Evolutionary conservation across 345 rosid species (phyloP).

Genomic region (Brassica napus): DNA sequence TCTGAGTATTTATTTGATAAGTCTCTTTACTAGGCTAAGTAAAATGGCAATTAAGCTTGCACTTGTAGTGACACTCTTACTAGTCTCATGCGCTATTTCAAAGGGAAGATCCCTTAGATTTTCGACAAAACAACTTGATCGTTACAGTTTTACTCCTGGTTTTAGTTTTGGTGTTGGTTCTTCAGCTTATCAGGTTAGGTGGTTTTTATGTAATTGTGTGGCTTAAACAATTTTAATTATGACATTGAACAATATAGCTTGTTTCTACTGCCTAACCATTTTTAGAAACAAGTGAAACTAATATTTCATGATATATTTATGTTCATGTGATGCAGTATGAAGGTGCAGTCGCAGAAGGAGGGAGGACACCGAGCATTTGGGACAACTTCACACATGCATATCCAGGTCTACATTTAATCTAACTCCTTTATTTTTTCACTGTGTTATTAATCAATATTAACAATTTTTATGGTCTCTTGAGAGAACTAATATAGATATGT

Average conservation of each 20-base stretch:
- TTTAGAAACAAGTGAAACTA: background rate
- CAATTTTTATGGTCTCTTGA: background rate
- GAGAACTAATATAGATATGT: background rate
- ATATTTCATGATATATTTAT: background rate
- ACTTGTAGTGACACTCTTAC: slow-evolving; percentile 5
- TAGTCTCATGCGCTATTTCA: slow-evolving; percentile 10
- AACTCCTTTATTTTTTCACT: background rate
- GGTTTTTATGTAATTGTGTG: background rate
- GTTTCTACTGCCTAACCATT: background rate
- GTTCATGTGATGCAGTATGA: slow-evolving; percentile 35
- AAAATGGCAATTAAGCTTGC: slow-evolving; percentile 18
- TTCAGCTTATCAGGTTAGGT: slow-evolving; percentile 41
- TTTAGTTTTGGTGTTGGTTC: slow-evolving; percentile 44
- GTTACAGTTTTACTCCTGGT: slow-evolving; percentile 35
- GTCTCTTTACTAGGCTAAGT: background rate
- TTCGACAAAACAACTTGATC: slow-evolving; percentile 17
- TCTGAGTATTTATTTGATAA: background rate
- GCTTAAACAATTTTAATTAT: background rate
- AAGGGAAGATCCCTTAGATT: slow-evolving; percentile 14
- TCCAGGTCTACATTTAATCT: slow-evolving; percentile 31
- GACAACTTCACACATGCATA: slow-evolving; percentile 34
- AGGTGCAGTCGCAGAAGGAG: slow-evolving; percentile 45
- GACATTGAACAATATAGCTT: background rate
- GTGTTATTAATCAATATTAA: background rate
- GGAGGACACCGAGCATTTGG: slow-evolving; percentile 45